phyloP scores from a whole-genome alignment of 306 rosid genomes.

The Fragaria vesca region DNA sequence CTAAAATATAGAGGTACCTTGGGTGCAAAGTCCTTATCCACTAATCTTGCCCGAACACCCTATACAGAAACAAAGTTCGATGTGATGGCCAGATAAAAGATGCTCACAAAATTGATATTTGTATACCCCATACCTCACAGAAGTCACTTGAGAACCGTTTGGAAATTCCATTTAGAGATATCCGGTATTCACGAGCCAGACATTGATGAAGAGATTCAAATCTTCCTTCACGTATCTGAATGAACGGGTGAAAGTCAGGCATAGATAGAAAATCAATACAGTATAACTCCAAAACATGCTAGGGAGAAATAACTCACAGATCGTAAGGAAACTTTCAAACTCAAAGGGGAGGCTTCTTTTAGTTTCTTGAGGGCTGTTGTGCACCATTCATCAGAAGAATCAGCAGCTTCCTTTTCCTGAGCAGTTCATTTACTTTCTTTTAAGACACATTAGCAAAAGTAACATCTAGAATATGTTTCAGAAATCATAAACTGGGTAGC shows the following conservation, averaged over 20 bases:
- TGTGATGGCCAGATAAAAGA: conserved; percentile 6
- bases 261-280: conserved; percentile 1
- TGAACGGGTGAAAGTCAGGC: conserved; percentile 29
- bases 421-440: conserved; percentile 21
- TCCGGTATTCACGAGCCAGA: conserved; percentile 79
- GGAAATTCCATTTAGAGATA: conserved; percentile 57
- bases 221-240: conserved; percentile 92
- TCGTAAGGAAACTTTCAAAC: conserved; percentile 76
- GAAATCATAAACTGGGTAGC: neutral
- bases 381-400: conserved; percentile 66
- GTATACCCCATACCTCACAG: conserved; percentile 57
- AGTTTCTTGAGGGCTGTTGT: conserved; percentile 50
- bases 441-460: neutral
- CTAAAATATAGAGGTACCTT: conserved; percentile 44
- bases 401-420: conserved; percentile 80
- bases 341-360: conserved; percentile 84
- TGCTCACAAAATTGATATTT: conserved; percentile 2
- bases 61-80: conserved; percentile 24
- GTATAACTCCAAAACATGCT: conserved; percentile 15
- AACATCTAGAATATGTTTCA: neutral
- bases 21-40: conserved; percentile 88
- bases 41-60: conserved; percentile 91
- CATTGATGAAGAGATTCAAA: conserved; percentile 84
- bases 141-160: conserved; percentile 65
- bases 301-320: conserved; percentile 62